Base-by-base conservation (phyloP, 2,329 filamentous ascomycete genomes). In the Phialocephala subalpina region DNA sequence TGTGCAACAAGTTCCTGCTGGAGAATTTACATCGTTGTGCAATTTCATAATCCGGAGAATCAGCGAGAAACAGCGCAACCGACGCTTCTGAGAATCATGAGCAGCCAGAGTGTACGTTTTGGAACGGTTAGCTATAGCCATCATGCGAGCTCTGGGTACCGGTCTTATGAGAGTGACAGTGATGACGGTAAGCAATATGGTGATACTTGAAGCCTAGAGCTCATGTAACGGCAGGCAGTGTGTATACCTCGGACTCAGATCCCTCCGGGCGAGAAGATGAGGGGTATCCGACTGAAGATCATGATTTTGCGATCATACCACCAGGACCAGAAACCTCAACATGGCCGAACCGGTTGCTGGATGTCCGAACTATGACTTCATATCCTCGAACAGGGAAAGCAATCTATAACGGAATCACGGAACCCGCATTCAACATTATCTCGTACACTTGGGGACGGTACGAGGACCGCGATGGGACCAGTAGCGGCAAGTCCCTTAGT, bases 341-440 rank as follows among this genome's bases (percentile, higher is more conserved):
- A 33, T 53, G 49, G 49, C 49, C 49, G 27, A 11, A 53, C 18
- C 49, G 49, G 3, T 12, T 53, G 14, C 25, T 53, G 22, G 49
- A 53, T 33, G 25, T 53, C 49, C 49, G 27, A 4, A 53, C 49
- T 9, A 53, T 53, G 49, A 53, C 49, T 53, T 53, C 49, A n/a
- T 53, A 53, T 33, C 49, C 49, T 29, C 49, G 49, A 7, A 53
- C 14, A 53, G 49, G 49, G 6, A 27, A 18, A 4, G 49, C 27
- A 33, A 14, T 18, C 16, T 53, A 53, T n/a, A 53, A 53, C n/a
- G 49, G 49, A 33, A 53, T 53, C 14, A 16, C 25, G 12, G 49
- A 53, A 22, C 49, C 49, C 5, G 7, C 27, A 8, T 53, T 29
- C 49, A 53, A 53, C 49, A 33, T 29, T 3, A 18, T 53, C 22